Conservation (phyloP, 2,329 filamentous ascomycete species). For the Endothia cerciana region DNA sequence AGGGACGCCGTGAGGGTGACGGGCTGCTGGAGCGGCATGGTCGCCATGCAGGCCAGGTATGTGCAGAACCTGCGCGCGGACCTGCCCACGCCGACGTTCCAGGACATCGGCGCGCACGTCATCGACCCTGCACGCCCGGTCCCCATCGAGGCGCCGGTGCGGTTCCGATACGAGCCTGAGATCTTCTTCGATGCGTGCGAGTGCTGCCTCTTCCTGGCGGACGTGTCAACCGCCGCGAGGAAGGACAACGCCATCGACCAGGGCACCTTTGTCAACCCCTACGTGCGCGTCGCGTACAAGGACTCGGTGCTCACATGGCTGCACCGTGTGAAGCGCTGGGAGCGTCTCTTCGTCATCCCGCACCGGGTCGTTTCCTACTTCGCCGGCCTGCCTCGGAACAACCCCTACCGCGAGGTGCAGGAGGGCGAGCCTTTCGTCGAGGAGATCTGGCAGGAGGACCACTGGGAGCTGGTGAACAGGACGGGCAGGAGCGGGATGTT, state of each 20-base stretch:
- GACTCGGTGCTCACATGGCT: conserved; percentile 61
- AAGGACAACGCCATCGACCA: conserved; percentile 47
- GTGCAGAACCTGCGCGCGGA: conserved; percentile 50
- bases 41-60: conserved; percentile 64
- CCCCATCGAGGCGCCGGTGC: conserved; percentile 45
- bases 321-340: conserved; percentile 63
- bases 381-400: conserved; percentile 60
- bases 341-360: conserved; percentile 63
- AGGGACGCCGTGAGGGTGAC: conserved; percentile 69
- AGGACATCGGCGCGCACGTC: conserved; percentile 39
- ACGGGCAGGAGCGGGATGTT: conserved; percentile 56
- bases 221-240: conserved; percentile 46
- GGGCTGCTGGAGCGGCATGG: conserved; percentile 76
- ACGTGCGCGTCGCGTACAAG: conserved; percentile 72
- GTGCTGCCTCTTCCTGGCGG: conserved; percentile 62
- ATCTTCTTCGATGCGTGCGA: conserved; percentile 67
- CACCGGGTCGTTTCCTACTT: conserved; percentile 62
- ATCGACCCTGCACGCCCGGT: conserved; percentile 41
- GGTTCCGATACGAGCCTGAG: conserved; percentile 63
- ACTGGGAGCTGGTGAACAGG: conserved; percentile 48
- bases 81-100: conserved; percentile 41
- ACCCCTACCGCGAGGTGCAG: conserved; percentile 62
- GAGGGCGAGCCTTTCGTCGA: conserved; percentile 59
- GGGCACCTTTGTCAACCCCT: conserved; percentile 76
- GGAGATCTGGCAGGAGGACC: conserved; percentile 50